Percentiles rank a stretch among this genome's conserved stretches.
Evolutionary conservation across 2,329 filamentous ascomycete species (phyloP).

Genomic region (Rhynchosporium agropyri): DNA sequence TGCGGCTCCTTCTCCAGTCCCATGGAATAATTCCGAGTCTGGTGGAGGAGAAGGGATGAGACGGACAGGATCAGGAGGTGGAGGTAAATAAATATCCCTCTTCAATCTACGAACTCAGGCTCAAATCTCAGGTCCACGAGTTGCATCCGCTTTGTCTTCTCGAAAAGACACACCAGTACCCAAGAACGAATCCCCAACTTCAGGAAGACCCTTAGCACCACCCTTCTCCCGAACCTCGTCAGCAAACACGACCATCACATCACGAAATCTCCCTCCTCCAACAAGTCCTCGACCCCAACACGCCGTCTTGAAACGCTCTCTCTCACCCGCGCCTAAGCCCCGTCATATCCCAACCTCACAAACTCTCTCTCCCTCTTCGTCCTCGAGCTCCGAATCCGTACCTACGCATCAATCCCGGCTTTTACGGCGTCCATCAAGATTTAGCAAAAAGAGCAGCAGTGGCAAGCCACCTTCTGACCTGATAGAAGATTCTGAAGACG

Average conservation of each 20-base stretch:
- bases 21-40: constrained; percentile 50
- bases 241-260: constrained; percentile 38
- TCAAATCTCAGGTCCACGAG: constrained; percentile 36
- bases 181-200: constrained; percentile 32
- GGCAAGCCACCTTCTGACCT: constrained; percentile 25
- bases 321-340: constrained; percentile 35
- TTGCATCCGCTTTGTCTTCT: constrained; percentile 38
- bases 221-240: constrained; percentile 41
- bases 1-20: constrained; percentile 58
- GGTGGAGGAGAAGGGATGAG: constrained; percentile 52
- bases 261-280: constrained; percentile 34
- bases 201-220: constrained; percentile 35
- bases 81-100: constrained; percentile 33
- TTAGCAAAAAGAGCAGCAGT: constrained; percentile 34
- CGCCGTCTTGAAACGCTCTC: constrained; percentile 33
- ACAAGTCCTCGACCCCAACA: constrained; percentile 38
- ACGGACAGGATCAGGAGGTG: constrained; percentile 52
- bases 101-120: constrained; percentile 9
- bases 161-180: constrained; percentile 39
- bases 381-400: constrained; percentile 37
- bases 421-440: constrained; percentile 37
- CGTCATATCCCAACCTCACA: constrained; percentile 28
- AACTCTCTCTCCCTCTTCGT: constrained; percentile 30
- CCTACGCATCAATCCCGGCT: constrained; percentile 38
- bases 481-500: constrained; percentile 40